Conservation (phyloP, 257 asterid genomes). For the Plectranthus barbatus region DNA sequence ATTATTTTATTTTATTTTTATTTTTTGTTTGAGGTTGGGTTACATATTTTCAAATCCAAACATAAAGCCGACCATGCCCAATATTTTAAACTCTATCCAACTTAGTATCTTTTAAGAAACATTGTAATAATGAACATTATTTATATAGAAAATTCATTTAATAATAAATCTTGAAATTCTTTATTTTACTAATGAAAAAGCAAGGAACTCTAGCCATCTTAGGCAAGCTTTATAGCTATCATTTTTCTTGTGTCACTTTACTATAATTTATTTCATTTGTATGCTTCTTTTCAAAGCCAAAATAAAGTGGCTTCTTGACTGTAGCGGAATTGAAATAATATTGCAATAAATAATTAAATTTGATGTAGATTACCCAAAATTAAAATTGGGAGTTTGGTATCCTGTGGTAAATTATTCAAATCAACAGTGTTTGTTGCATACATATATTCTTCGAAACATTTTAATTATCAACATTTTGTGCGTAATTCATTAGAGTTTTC, state of each 20-base stretch:
- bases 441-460: too few relatives aligned
- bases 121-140: too few relatives aligned
- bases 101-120: too few relatives aligned
- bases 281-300: slow-evolving; percentile 19
- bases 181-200: too few relatives aligned
- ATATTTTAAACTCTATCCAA: slow-evolving; percentile 11
- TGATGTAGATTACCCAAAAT: neutral
- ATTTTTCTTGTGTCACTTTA: neutral
- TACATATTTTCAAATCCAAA: slow-evolving; percentile 1
- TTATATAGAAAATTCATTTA: too few relatives aligned
- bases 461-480: too few relatives aligned
- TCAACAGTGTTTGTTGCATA: too few relatives aligned
- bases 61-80: slow-evolving; percentile 4
- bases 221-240: neutral
- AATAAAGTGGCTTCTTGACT: slow-evolving; percentile 21
- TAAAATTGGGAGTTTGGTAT: neutral
- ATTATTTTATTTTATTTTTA: neutral
- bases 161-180: too few relatives aligned
- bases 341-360: slow-evolving; percentile 3
- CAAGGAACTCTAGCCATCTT: slow-evolving; percentile 7
- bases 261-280: slow-evolving; percentile 5
- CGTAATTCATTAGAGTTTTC: too few relatives aligned
- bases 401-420: too few relatives aligned
- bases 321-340: slow-evolving; percentile 10
- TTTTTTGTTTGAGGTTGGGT: neutral